Base-by-base conservation (phyloP, 495 filamentous ascomycete genomes). In the Aspergillus asperescens region DNA sequence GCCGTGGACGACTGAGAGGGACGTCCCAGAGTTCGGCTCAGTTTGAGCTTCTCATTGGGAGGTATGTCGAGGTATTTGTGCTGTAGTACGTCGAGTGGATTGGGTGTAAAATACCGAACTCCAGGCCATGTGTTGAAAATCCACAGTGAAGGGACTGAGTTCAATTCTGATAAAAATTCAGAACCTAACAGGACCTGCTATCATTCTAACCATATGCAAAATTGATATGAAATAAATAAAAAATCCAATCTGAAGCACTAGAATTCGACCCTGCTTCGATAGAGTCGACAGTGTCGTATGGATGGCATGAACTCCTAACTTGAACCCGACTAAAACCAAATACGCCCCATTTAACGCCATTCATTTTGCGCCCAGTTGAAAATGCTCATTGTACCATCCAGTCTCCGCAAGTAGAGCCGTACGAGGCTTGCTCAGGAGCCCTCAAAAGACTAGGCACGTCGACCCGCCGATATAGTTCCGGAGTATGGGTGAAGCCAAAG, bases 291-390 rank as follows among this genome's bases (percentile, higher is more conserved):
- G 43, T 19, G 40, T 31, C 23, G 15, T 24, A 43, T 31, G 18
- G 7, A 40, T 23, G 22, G 23, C 8, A 19, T 39, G 16, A 40
- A 50, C 12, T 34, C 28, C 28, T 16, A 43, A 12, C 29, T 28
- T 45, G 27, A 41, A 31, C 29, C 23, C 22, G 10, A 45, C 25
- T 35, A 40, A 22, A 22, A 52, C 24, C 32, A 24, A 37, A 50
- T 52, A 48, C 29, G 35, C n/a, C 76, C 82, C 51, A 43, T 51
- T 24, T 9, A 65, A 70, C 65, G 62, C 67, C 67, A 39, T 51
- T 20, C 50, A 34, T 35, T 45, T 48, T 55, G 56, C 55, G 47
- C 49, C 55, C 32, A 22, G 24, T 55, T 43, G 24, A 55, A 59
- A 57, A 47, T 50, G 50, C 56, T 57, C 53, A 55, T 54, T 56